Evolutionary conservation across 2,329 filamentous ascomycete species (phyloP).

Genomic region (Aspergillus sclerotialis): DNA sequence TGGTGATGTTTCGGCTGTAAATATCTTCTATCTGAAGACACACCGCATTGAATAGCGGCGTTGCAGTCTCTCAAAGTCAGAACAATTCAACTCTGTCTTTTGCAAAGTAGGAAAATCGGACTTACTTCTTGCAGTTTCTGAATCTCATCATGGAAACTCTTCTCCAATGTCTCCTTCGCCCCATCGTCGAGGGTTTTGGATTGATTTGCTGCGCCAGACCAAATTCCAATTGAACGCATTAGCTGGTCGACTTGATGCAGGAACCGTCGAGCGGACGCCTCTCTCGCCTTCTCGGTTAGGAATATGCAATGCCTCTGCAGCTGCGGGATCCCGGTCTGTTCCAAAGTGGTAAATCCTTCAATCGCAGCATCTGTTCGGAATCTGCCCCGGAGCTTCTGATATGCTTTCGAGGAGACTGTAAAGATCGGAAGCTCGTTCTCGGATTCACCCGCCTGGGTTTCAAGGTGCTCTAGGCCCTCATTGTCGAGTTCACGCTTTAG

Average conservation of each 20-base stretch:
- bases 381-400: constrained; percentile 54
- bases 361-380: constrained; percentile 47
- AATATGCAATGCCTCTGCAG: constrained; percentile 54
- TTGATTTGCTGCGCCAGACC: constrained; percentile 28
- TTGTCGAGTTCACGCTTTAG: too few relatives aligned
- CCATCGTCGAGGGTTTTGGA: neutral
- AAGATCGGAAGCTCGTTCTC: constrained; percentile 60
- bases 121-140: too few relatives aligned
- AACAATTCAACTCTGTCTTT: too few relatives aligned
- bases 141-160: neutral
- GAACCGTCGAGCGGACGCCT: constrained; percentile 41
- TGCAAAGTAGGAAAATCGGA: too few relatives aligned
- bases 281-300: constrained; percentile 47
- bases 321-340: constrained; percentile 55
- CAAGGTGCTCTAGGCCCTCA: too few relatives aligned
- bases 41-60: too few relatives aligned
- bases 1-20: neutral
- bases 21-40: neutral
- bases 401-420: constrained; percentile 56
- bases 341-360: constrained; percentile 44
- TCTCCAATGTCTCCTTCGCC: constrained; percentile 3
- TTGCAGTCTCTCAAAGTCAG: too few relatives aligned
- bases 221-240: constrained; percentile 47
- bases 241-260: constrained; percentile 46
- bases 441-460: too few relatives aligned